A percentile compares a stretch with the other conserved stretches of the same genome.
Conservation (phyloP, 192 early-diverging fungal species). For the Jimgerdemannia flammicorona region DNA sequence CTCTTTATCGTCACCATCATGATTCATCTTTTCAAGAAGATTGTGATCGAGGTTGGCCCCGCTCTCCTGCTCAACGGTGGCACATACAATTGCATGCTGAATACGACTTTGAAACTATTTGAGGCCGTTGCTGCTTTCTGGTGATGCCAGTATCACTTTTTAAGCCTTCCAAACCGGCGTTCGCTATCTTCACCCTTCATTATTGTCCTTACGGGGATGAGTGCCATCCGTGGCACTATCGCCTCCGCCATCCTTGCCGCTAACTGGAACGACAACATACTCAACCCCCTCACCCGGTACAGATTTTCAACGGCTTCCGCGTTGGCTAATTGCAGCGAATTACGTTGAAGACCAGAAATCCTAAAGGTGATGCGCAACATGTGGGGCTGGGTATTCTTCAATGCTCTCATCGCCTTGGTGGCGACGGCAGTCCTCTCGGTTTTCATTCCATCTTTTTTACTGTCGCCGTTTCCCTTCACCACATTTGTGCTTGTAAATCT, state of each 20-base stretch:
- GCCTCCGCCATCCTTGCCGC: slow-evolving; percentile 34
- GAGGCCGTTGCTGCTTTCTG: slow-evolving; percentile 44
- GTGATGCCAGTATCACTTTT: slow-evolving; percentile 40
- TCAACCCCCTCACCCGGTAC: slow-evolving; percentile 17
- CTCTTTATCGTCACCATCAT: slow-evolving; percentile 41
- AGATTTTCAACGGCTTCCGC: slow-evolving; percentile 51
- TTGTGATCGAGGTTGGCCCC: slow-evolving; percentile 48
- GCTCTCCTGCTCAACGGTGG: slow-evolving; percentile 55
- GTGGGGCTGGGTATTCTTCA: slow-evolving; percentile 37
- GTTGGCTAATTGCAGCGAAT: slow-evolving; percentile 45
- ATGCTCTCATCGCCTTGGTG: slow-evolving; percentile 44
- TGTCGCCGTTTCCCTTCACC: too few relatives aligned
- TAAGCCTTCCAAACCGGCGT: slow-evolving; percentile 45
- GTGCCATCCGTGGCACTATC: slow-evolving; percentile 23
- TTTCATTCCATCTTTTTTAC: too few relatives aligned
- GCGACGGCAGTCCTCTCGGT: slow-evolving; percentile 20
- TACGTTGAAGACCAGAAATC: slow-evolving; percentile 56
- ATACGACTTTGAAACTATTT: slow-evolving; percentile 40
- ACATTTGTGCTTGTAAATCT: too few relatives aligned
- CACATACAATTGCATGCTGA: slow-evolving; percentile 42
- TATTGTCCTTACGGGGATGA: slow-evolving; percentile 33
- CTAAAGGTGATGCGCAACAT: slow-evolving; percentile 57
- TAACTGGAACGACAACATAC: slow-evolving; percentile 42
- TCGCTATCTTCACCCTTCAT: slow-evolving; percentile 44
- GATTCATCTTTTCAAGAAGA: slow-evolving; percentile 44